Evolutionary conservation across 495 filamentous ascomycete species (phyloP).

Genomic region (Neurospora hispaniola): DNA sequence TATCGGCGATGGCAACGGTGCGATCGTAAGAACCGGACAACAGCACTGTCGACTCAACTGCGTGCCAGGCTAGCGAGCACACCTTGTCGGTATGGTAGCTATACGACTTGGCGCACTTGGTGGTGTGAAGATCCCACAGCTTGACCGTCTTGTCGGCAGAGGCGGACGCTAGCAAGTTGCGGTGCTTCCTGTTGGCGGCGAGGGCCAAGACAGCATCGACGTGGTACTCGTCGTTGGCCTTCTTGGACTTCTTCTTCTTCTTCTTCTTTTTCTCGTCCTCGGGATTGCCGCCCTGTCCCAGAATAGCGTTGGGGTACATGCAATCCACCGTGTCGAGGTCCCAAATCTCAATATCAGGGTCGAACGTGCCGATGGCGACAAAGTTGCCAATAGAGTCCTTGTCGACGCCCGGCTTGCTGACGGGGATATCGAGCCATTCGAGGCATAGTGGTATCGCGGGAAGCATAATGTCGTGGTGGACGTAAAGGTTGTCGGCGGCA

Average conservation of each 20-base stretch:
- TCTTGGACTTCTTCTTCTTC: conserved; percentile 76
- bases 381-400: conserved; percentile 65
- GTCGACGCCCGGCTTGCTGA: conserved; percentile 52
- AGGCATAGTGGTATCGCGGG: conserved; percentile 90
- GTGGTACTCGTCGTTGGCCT: conserved; percentile 84
- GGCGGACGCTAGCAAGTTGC: conserved; percentile 89
- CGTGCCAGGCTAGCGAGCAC: conserved; percentile 90
- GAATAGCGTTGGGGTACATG: conserved; percentile 96
- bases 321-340: conserved; percentile 89
- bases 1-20: conserved; percentile 82
- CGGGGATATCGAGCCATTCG: conserved; percentile 88
- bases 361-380: conserved; percentile 91
- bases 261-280: conserved; percentile 50
- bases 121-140: conserved; percentile 89
- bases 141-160: conserved; percentile 97
- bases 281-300: conserved; percentile 64
- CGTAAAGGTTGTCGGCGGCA: conserved; percentile 85
- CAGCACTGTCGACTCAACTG: conserved; percentile 72
- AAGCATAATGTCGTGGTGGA: conserved; percentile 99
- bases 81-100: conserved; percentile 87
- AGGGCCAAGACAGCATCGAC: conserved; percentile 88
- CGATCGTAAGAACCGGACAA: conserved; percentile 91
- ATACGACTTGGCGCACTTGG: conserved; percentile 91
- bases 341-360: conserved; percentile 98
- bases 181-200: conserved; percentile 81